Evolutionary conservation across 2,329 filamentous ascomycete species (phyloP).

Genomic region (Ophiostoma novo-ulmi): DNA sequence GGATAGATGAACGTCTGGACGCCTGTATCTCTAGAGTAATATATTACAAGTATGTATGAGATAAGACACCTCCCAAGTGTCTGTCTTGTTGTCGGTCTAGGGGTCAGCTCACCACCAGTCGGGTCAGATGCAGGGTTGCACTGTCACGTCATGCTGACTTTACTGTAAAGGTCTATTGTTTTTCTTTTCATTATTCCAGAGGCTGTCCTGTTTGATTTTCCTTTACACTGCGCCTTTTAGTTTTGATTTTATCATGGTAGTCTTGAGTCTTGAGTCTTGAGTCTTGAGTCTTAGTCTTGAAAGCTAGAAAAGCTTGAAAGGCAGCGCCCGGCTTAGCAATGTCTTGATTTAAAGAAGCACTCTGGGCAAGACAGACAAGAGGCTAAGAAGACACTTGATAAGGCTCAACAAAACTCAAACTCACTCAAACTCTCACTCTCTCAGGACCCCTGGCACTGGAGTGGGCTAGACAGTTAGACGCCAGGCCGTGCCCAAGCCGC

Average conservation of each 20-base stretch:
- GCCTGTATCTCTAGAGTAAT: neutral
- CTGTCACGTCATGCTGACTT: constrained; percentile 8
- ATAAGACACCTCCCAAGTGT: no score
- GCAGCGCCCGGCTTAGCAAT: neutral
- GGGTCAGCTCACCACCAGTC: neutral
- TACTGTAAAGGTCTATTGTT: neutral
- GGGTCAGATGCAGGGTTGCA: constrained; percentile 13
- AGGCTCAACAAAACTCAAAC: neutral
- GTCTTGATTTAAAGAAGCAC: neutral
- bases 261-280: neutral
- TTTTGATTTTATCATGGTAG: neutral
- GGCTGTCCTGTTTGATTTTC: neutral
- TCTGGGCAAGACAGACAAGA: neutral
- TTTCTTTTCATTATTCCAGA: neutral
- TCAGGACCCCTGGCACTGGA: neutral
- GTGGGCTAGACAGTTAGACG: neutral
- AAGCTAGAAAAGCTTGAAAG: neutral
- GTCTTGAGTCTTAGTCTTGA: neutral
- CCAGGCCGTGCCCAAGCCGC: constrained; percentile 4
- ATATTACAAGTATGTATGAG: neutral
- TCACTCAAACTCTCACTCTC: neutral
- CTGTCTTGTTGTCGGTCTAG: neutral
- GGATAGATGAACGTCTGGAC: no score
- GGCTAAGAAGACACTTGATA: neutral
- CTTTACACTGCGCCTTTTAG: neutral